A percentile compares a stretch with the other conserved stretches of the same genome.
Conservation (phyloP, 371 early-diverging fungal species). For the Mortierella sp. region DNA sequence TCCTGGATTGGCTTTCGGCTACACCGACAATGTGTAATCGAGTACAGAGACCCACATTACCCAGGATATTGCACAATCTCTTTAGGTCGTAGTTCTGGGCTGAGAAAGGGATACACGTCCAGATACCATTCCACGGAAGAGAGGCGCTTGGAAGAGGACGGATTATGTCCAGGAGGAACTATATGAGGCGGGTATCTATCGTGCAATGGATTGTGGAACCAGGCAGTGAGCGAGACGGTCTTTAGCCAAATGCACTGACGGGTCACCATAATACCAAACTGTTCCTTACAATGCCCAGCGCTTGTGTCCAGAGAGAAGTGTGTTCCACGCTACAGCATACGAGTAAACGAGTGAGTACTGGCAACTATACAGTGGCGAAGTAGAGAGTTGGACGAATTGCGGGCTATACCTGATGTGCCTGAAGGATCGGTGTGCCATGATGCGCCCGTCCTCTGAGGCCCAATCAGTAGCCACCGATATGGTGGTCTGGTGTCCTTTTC, state of each 20-base stretch:
- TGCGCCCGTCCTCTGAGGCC: constrained; percentile 50
- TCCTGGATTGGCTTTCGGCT: no score
- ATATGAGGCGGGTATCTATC: constrained; percentile 54
- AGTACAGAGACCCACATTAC: constrained; percentile 15
- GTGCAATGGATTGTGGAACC: no score
- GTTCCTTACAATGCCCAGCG: constrained; percentile 49
- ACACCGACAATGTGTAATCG: background rate
- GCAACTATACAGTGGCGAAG: no score
- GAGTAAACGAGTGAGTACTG: background rate
- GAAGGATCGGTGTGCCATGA: constrained; percentile 55
- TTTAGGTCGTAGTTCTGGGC: constrained; percentile 35
- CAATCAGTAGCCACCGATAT: constrained; percentile 54
- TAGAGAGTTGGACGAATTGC: no score
- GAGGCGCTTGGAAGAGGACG: constrained; percentile 14
- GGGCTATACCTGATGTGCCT: constrained; percentile 55
- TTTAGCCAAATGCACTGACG: no score
- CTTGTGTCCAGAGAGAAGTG: constrained; percentile 44
- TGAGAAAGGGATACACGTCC: constrained; percentile 50
- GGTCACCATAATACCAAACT: no score
- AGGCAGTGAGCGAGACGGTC: no score
- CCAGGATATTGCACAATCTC: constrained; percentile 56
- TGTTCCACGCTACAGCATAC: constrained; percentile 39
- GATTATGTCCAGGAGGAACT: constrained; percentile 50
- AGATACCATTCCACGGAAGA: constrained; percentile 53
- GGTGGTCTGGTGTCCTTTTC: constrained; percentile 33